These are phyloP conservation scores for Sporothrix brunneoviolacea DNA, from an alignment of 2,329 filamentous ascomycete species.

Conservation along the genomic window DNA sequence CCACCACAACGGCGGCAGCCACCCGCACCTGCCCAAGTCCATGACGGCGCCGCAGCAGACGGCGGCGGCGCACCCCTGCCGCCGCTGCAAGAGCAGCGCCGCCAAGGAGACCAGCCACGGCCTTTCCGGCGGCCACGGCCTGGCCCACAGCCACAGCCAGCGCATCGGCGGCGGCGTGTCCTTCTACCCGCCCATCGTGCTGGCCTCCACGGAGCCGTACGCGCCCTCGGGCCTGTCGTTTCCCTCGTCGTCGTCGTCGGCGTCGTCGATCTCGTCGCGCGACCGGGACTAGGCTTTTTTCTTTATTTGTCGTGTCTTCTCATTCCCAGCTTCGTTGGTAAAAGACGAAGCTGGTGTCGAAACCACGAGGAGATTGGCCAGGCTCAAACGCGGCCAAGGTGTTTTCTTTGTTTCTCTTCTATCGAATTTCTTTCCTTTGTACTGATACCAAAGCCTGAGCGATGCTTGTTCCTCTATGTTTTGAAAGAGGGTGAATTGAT, in stretches of 20 bases:
- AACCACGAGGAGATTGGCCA: no score
- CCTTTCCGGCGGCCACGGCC: not conserved
- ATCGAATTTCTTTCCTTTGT: no score
- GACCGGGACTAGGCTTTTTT: not conserved
- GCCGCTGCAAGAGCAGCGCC: constrained; percentile 7
- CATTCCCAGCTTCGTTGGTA: no score
- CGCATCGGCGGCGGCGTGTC: constrained; percentile 7
- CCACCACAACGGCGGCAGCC: not conserved
- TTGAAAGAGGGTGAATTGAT: no score
- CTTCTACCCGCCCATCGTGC: constrained; percentile 13
- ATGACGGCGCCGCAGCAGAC: constrained; percentile 5
- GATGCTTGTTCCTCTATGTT: no score
- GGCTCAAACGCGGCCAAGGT: no score
- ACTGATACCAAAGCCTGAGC: no score
- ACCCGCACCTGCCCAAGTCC: not conserved
- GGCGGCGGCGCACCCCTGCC: constrained; percentile 1
- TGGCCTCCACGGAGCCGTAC: constrained; percentile 16
- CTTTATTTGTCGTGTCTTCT: no score
- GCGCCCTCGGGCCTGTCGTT: constrained; percentile 12
- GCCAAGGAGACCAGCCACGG: not conserved
- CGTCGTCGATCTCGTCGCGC: constrained; percentile 16
- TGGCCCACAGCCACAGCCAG: not conserved
- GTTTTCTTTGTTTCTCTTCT: no score
- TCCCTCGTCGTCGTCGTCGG: constrained; percentile 14
- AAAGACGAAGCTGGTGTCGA: no score